Conservation (phyloP, 306 rosid genomes). For the Adenanthera pavonina region DNA sequence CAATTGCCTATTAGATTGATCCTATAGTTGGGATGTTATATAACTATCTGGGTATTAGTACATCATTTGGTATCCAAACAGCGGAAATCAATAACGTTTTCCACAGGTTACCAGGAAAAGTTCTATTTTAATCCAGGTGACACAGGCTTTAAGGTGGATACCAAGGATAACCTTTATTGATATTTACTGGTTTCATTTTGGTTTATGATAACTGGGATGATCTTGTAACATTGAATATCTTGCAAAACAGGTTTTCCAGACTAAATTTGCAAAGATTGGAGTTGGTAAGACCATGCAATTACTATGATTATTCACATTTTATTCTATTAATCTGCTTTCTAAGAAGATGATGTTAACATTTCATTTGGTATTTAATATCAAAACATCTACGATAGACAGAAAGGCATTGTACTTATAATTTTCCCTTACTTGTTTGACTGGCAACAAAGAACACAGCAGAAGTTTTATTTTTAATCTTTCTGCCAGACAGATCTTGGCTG, state of each 20-base stretch:
- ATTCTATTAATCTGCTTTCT: conserved; percentile 3
- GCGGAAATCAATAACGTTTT: conserved; percentile 15
- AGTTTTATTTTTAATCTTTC: conserved; percentile 25
- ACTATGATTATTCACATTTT: too few relatives aligned
- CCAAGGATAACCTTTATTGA: conserved; percentile 22
- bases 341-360: conserved; percentile 7
- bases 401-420: conserved; percentile 8
- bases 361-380: conserved; percentile 15
- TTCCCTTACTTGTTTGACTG: not conserved
- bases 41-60: not conserved
- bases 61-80: not conserved
- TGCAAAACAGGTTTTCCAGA: conserved; percentile 81
- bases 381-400: conserved; percentile 4
- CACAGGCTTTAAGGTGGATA: conserved; percentile 92
- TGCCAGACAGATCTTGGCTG: conserved; percentile 16
- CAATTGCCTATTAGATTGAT: too few relatives aligned
- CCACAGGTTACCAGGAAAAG: conserved; percentile 93
- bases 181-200: conserved; percentile 25
- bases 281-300: conserved; percentile 64
- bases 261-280: conserved; percentile 89
- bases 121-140: conserved; percentile 97
- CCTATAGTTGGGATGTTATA: too few relatives aligned
- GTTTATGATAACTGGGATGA: conserved; percentile 20
- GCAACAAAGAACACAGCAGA: not conserved
- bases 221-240: conserved; percentile 41